A percentile compares a stretch with the other conserved stretches of the same genome.
Conservation (phyloP, 202 grass and related monocot genomes). For the Brachypodium distachyon region DNA sequence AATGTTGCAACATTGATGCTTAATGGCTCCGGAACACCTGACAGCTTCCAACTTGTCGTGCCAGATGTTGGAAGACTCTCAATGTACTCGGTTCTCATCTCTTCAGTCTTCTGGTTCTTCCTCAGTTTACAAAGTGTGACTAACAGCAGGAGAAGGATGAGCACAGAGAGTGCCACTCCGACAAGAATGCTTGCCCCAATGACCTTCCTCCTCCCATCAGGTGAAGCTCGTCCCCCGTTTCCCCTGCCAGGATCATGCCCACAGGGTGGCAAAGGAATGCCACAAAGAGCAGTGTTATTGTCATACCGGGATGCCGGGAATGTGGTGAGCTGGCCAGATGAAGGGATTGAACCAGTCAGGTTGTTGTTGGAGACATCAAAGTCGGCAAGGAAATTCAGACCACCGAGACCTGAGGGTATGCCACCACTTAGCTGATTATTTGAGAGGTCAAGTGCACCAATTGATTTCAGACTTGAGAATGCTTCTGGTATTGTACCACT, state of each 20-base stretch:
- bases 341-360: slow-evolving; percentile 68
- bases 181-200: slow-evolving; percentile 55
- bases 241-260: not conserved
- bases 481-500: slow-evolving; percentile 50
- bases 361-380: slow-evolving; percentile 92
- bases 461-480: slow-evolving; percentile 45
- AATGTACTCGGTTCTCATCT: slow-evolving; percentile 43
- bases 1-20: slow-evolving; percentile 95
- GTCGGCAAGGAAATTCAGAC: slow-evolving; percentile 47
- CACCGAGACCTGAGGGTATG: slow-evolving; percentile 55
- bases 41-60: slow-evolving; percentile 77
- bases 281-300: slow-evolving; percentile 78
- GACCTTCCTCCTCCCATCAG: slow-evolving; percentile 37
- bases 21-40: slow-evolving; percentile 61
- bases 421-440: slow-evolving; percentile 65
- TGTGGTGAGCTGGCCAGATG: slow-evolving; percentile 71
- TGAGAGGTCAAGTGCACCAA: slow-evolving; percentile 78
- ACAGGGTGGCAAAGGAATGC: slow-evolving; percentile 72
- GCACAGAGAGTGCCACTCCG: slow-evolving; percentile 49
- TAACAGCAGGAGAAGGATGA: slow-evolving; percentile 57
- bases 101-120: slow-evolving; percentile 52
- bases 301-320: slow-evolving; percentile 59
- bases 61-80: slow-evolving; percentile 74
- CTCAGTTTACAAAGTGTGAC: slow-evolving; percentile 64
- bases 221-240: not conserved